These are phyloP conservation scores for Aspergillus sparsus DNA, from an alignment of 495 filamentous ascomycete genomes.

Conservation along the genomic window DNA sequence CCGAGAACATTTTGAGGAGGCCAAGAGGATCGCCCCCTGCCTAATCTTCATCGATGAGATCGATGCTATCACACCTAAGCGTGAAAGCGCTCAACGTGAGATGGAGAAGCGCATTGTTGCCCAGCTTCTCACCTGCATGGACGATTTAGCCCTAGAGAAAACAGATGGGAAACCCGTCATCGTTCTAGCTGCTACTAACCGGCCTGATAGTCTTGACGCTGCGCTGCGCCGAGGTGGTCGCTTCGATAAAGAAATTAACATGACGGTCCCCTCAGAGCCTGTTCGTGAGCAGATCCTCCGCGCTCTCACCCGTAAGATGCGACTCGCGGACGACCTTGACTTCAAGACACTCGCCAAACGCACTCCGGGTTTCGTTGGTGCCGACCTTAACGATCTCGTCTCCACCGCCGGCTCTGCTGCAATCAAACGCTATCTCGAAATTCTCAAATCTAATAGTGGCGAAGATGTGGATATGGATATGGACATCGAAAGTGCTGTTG, in stretches of 20 bases:
- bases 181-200: slow-evolving; percentile 89
- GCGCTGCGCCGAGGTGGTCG: slow-evolving; percentile 82
- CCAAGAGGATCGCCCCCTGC: slow-evolving; percentile 83
- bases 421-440: slow-evolving; percentile 59
- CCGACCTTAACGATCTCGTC: slow-evolving; percentile 85
- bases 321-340: slow-evolving; percentile 70
- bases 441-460: slow-evolving; percentile 51
- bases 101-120: slow-evolving; percentile 98
- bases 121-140: slow-evolving; percentile 87
- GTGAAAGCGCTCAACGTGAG: slow-evolving; percentile 90
- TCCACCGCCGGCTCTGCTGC: slow-evolving; percentile 68
- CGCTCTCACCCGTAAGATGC: slow-evolving; percentile 71
- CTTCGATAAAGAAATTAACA: slow-evolving; percentile 91
- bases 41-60: slow-evolving; percentile 96
- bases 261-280: slow-evolving; percentile 87
- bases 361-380: slow-evolving; percentile 93
- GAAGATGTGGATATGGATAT: slow-evolving; percentile 60
- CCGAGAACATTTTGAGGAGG: slow-evolving; percentile 86
- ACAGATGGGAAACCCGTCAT: slow-evolving; percentile 89
- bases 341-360: slow-evolving; percentile 79
- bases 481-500: slow-evolving; percentile 47
- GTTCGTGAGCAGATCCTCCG: slow-evolving; percentile 82
- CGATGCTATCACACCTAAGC: slow-evolving; percentile 91
- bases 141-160: slow-evolving; percentile 76
- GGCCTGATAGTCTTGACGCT: slow-evolving; percentile 86